Conservation (phyloP, 2,329 filamentous ascomycete species). For the Ascochyta fabae region DNA sequence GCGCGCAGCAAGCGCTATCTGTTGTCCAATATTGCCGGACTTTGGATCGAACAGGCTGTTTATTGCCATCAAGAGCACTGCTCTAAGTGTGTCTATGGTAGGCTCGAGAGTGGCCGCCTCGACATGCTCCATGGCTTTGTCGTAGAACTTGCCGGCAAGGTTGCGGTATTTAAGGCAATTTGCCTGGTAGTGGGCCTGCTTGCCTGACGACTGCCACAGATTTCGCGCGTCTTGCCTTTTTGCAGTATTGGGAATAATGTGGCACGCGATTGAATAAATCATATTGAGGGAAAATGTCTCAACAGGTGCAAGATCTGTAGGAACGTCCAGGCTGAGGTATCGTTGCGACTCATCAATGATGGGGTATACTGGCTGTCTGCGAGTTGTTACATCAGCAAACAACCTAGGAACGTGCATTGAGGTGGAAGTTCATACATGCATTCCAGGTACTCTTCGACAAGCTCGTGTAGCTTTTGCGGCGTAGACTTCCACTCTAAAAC, state of each 20-base stretch:
- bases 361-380: slow-evolving; percentile 35
- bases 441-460: slow-evolving; percentile 40
- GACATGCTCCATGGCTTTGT: slow-evolving; percentile 41
- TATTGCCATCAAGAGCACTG: slow-evolving; percentile 43
- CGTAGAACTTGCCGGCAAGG: slow-evolving; percentile 35
- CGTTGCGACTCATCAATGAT: slow-evolving; percentile 37
- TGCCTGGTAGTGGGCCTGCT: slow-evolving; percentile 38
- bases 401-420: not conserved
- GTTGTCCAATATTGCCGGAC: slow-evolving; percentile 45
- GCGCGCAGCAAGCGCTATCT: slow-evolving; percentile 45
- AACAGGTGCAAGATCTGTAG: slow-evolving; percentile 29
- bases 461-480: slow-evolving; percentile 34
- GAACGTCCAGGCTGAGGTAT: slow-evolving; percentile 33
- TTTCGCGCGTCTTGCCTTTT: slow-evolving; percentile 29
- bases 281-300: slow-evolving; percentile 45
- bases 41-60: slow-evolving; percentile 47
- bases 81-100: slow-evolving; percentile 40
- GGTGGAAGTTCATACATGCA: slow-evolving; percentile 24
- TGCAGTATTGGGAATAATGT: slow-evolving; percentile 37
- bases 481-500: slow-evolving; percentile 32
- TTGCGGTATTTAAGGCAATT: slow-evolving; percentile 40
- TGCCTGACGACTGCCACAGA: slow-evolving; percentile 32
- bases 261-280: slow-evolving; percentile 46
- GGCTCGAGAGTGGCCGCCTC: slow-evolving; percentile 43
- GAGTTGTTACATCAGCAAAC: not conserved